Percentiles rank a stretch among this genome's conserved stretches.
Evolutionary conservation across 495 filamentous ascomycete genomes (phyloP).

Genomic region (Entonaema liquescens): DNA sequence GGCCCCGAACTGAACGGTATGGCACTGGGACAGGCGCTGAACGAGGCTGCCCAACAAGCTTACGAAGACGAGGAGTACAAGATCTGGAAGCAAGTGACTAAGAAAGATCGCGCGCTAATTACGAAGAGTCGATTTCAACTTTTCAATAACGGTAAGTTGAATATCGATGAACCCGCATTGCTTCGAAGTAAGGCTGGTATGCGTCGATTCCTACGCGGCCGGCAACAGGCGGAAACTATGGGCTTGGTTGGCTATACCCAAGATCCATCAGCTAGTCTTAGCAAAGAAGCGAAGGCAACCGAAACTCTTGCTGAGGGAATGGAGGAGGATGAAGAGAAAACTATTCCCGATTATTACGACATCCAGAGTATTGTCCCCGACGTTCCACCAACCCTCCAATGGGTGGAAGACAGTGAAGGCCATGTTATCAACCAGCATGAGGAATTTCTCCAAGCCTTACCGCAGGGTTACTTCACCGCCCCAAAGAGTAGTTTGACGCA

Average conservation of each 20-base stretch:
- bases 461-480: conserved; percentile 77
- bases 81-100: conserved; percentile 98
- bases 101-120: conserved; percentile 90
- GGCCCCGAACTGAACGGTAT: conserved; percentile 71
- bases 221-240: conserved; percentile 66
- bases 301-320: conserved; percentile 92
- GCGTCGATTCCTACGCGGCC: conserved; percentile 79
- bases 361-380: conserved; percentile 86
- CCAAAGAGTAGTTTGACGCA: conserved; percentile 77
- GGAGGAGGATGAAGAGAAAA: conserved; percentile 79
- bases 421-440: conserved; percentile 86
- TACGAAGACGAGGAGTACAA: conserved; percentile 89
- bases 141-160: conserved; percentile 84
- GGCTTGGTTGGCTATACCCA: conserved; percentile 44
- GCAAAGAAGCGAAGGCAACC: conserved; percentile 55
- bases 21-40: conserved; percentile 60
- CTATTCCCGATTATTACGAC: conserved; percentile 93
- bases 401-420: conserved; percentile 87
- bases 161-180: conserved; percentile 86
- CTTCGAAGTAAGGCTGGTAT: conserved; percentile 72
- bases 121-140: conserved; percentile 82
- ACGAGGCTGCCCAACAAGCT: conserved; percentile 61
- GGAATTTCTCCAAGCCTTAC: conserved; percentile 78
- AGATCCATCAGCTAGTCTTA: conserved; percentile 54
- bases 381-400: conserved; percentile 74